Evolutionary conservation across 2,329 filamentous ascomycete species (phyloP), one percentile per base, ranked within the genome.

Genomic region (Hypoxylon sp.): DNA sequence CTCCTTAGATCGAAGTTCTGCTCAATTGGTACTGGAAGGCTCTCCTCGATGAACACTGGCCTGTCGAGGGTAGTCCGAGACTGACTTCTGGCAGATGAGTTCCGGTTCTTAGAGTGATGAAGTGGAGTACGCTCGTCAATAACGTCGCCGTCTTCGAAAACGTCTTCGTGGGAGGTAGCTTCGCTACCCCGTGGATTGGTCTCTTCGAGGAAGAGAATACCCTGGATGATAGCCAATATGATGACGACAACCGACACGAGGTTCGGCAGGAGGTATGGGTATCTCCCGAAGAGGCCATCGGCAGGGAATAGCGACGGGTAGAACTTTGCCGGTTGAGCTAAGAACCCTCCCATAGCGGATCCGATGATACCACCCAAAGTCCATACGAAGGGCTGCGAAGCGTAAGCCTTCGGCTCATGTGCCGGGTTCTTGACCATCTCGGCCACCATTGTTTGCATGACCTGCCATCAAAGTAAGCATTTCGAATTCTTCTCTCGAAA

Each of bases 201-300:
- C 72, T 83, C 81, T 35, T 83, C 80, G 17, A 94, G 80, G 72
- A 91, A 90, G 27, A 91, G 74, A 51, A 86, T 81, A n/a, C 88
- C 87, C 52, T 92, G 75, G 7, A 88, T 74, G 35, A 92, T 83
- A 70, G 92, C 91, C 4, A 92, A 70, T 1, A 87, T 70, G 32
- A 93, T 83, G 8, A 92, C 82, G 1, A 78, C 82, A 0, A 90
- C 89, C 0, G 89, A 87, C 55, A 92, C 82, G 0, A 92, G 73
- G 73, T 93, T 93, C 1, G 91, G 91, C 5, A 86, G 80, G n/a
- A 93, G 83, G 72, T 92, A 94, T 0, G 92, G 92, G 72, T 91
- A 93, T 6, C 85, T 84, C 46, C 90, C 90, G 52, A 82, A 83
- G 0, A 83, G 47, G 1, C 81, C 81, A 27, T 82, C 81, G 27